Base-by-base conservation (phyloP, 495 filamentous ascomycete species). In the Aspergillus coremiiformis region DNA sequence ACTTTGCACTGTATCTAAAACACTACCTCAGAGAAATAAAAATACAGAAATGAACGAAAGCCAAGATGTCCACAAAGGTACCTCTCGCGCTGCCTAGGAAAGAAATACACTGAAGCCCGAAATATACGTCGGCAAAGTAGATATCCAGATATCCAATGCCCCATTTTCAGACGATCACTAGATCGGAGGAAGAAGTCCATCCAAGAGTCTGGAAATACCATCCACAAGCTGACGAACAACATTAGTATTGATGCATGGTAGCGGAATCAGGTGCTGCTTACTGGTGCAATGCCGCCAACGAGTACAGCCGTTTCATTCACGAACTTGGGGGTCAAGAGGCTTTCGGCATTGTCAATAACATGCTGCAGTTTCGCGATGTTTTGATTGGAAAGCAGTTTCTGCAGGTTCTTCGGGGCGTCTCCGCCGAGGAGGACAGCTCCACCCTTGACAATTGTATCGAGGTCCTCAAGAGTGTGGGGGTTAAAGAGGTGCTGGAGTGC, bases 221-320 rank as follows among this genome's bases (percentile, higher is more conserved):
- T 53, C 55, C 19, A 70, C 59, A 24, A 70, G 54, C 67, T 70
- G 24, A 54, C 22, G 33, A 0, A 12, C 1, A 26, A n/a, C 2
- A 14, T 35, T 35, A 35, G 14, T 35, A 35, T 0, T n/a, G 1
- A 35, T 15, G 14, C 12, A n/a, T 3, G 5, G 2, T 14, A 1
- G 14, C n/a, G 12, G 9, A 14, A n/a, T 15, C 2, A 35, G 1
- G 12, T 10, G 14, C 30, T n/a, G 64, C 75, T 53, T 67, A 79
- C 76, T 57, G 76, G 76, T 46, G 74, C 76, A 11, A 74, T 75
- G 62, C 77, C 75, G 6, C 63, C 69, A 53, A 79, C 77, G 44
- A 79, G 51, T 22, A 71, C 71, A 1, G 67, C 68, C 24, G 76
- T 79, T 41, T 79, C 71, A 33, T 70, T 64, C 10, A 71, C 68